Evolutionary conservation across 768 basidiomycete species (phyloP).

Genomic region (Mycena venus): DNA sequence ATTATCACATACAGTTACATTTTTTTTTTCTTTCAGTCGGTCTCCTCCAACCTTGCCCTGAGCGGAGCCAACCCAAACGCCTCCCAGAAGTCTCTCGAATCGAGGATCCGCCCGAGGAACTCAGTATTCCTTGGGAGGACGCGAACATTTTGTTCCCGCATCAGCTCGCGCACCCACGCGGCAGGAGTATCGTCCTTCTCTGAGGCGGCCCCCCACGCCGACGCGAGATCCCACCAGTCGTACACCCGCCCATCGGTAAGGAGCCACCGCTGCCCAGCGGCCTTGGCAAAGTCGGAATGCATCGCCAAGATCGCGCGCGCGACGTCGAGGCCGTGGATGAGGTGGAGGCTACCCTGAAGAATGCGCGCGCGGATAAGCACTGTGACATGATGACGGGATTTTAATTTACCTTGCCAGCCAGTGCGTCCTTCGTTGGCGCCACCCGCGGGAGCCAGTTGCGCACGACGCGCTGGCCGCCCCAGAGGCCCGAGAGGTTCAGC

Average conservation of each 20-base stretch:
- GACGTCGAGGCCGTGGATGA: constrained; percentile 74
- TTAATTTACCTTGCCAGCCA: constrained; percentile 63
- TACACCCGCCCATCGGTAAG: constrained; percentile 69
- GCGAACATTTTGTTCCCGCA: constrained; percentile 63
- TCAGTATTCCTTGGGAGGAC: constrained; percentile 66
- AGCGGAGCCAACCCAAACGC: constrained; percentile 60
- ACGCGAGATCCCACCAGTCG: constrained; percentile 79
- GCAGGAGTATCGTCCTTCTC: constrained; percentile 53
- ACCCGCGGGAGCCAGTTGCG: constrained; percentile 67
- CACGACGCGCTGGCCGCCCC: constrained; percentile 66
- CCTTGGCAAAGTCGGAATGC: constrained; percentile 55
- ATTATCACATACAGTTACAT: neutral
- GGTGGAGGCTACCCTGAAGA: constrained; percentile 66
- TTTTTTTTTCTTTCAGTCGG: too few relatives aligned
- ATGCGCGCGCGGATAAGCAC: neutral
- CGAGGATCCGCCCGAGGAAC: constrained; percentile 65
- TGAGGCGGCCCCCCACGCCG: constrained; percentile 59
- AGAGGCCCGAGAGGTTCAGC: constrained; percentile 73
- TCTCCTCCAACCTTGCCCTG: constrained; percentile 52
- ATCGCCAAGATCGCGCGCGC: constrained; percentile 73
- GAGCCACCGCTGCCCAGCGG: constrained; percentile 68
- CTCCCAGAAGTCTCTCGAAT: constrained; percentile 74
- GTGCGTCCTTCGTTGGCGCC: constrained; percentile 67
- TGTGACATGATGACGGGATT: neutral
- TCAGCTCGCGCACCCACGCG: constrained; percentile 70